These are phyloP conservation scores for Penicillium capsulatum DNA, from an alignment of 2,329 filamentous ascomycete genomes.

Conservation along the genomic window DNA sequence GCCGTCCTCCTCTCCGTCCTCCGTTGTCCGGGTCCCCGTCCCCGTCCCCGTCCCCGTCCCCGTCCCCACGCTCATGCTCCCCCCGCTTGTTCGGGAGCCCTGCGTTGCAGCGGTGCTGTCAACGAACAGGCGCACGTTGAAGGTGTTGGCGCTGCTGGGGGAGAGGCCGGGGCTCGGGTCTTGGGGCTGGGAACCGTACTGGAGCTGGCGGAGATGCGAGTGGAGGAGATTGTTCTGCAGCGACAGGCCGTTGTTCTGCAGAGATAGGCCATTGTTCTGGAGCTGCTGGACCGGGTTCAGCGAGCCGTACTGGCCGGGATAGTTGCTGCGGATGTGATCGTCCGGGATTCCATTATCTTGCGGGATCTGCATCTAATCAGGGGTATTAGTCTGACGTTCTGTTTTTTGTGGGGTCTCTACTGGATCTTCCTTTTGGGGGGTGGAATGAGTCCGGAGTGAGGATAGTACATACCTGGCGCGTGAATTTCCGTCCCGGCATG, in stretches of 20 bases:
- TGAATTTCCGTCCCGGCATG: slow-evolving; percentile 6
- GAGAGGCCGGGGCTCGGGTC: no score
- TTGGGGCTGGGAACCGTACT: no score
- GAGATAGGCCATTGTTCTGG: slow-evolving; percentile 6
- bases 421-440: not conserved
- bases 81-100: no score
- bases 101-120: not conserved
- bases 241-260: slow-evolving; percentile 5
- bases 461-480: slow-evolving; percentile 1
- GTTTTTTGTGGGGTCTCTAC: not conserved
- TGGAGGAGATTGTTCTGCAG: slow-evolving; percentile 3
- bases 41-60: no score
- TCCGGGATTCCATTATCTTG: not conserved
- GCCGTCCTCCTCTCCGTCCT: not conserved
- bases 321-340: slow-evolving; percentile 1
- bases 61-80: no score
- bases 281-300: slow-evolving; percentile 12
- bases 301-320: slow-evolving; percentile 7
- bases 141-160: slow-evolving; percentile 1
- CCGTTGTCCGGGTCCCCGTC: no score
- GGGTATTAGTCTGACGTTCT: not conserved
- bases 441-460: not conserved
- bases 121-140: slow-evolving; percentile 1
- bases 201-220: slow-evolving; percentile 5
- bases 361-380: slow-evolving; percentile 4